Conservation (phyloP, 2,329 filamentous ascomycete genomes). For the Didymella exigua region DNA sequence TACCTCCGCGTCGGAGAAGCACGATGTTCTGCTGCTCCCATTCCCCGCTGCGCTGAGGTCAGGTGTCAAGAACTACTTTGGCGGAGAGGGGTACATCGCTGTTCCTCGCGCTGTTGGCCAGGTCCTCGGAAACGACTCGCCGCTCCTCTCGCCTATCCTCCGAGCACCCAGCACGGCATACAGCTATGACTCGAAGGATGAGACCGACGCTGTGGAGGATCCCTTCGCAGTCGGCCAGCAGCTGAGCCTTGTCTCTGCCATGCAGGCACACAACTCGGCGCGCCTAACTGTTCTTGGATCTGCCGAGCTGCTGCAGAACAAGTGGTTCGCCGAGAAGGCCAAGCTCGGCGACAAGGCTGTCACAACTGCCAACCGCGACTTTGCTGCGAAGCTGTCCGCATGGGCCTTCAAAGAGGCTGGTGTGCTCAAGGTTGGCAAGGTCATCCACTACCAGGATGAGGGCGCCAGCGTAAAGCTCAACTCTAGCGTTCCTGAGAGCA, state of each 20-base stretch:
- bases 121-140: conserved; percentile 73
- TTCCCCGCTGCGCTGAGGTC: conserved; percentile 68
- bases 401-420: conserved; percentile 97
- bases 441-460: conserved; percentile 74
- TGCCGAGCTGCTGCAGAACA: conserved; percentile 83
- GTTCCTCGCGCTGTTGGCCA: conserved; percentile 83
- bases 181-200: conserved; percentile 91
- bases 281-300: conserved; percentile 85
- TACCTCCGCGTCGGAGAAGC: conserved; percentile 75
- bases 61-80: conserved; percentile 79
- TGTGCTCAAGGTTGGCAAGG: conserved; percentile 80
- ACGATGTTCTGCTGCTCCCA: conserved; percentile 85
- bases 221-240: conserved; percentile 84
- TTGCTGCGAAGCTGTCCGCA: conserved; percentile 82
- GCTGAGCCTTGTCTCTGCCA: conserved; percentile 78
- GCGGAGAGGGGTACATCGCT: conserved; percentile 72
- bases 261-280: conserved; percentile 93
- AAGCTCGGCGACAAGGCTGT: conserved; percentile 59
- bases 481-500: conserved; percentile 58
- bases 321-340: conserved; percentile 85
- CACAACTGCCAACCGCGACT: conserved; percentile 79
- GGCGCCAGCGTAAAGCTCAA: conserved; percentile 57
- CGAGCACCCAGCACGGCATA: conserved; percentile 85
- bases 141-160: conserved; percentile 80
- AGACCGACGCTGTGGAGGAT: conserved; percentile 72